Evolutionary conservation across 2,329 filamentous ascomycete species (phyloP), one percentile per base, ranked within the genome.

Genomic region (Hypoxylon sp.): DNA sequence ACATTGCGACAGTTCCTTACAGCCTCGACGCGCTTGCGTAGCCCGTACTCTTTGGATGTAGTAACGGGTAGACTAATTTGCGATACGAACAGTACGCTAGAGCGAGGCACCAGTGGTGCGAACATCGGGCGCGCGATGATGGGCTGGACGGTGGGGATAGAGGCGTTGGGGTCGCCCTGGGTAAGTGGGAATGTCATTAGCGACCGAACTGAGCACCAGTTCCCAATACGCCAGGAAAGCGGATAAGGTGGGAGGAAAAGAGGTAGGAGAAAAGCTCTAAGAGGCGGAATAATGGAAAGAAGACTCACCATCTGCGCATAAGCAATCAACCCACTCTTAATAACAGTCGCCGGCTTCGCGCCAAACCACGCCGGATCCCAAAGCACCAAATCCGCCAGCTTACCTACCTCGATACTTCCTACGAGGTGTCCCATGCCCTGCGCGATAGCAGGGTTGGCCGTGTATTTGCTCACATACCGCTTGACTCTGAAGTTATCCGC

Each of bases 401-500:
- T 98, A 55, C 94, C 94, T 0, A 93, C 88, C 82, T 98, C 94
- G 59, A 98, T 81, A 72, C 92, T 95, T 6, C 95, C 95, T 68
- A 98, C 88, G 2, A 97, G 75, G 78, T 98, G 95, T 0, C 85
- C 82, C 90, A 98, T 97, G 2, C 95, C 95, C 80, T 98, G 95
- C 0, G 94, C 90, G 68, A 98, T 85, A 10, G 95, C 93, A 1
- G 95, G 93, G 80, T 98, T 98, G 81, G 98, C 90, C 21, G 95
- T 98, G 80, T 98, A 98, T 82, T 98, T 98, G 82, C 91, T 93
- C 49, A 98, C 86, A 78, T 98, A 98, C 25, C 95, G 83, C 83
- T 97, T 97, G 5, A 97, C 95, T 43, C 95, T 85, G 82, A 93
- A 94, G 79, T 98, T 98, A 77, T 98, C 95, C 0, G 92, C 93